Percentiles rank a stretch among this genome's conserved stretches.
Conservation (phyloP, 2,329 filamentous ascomycete species). For the Trichoderma sp. region DNA sequence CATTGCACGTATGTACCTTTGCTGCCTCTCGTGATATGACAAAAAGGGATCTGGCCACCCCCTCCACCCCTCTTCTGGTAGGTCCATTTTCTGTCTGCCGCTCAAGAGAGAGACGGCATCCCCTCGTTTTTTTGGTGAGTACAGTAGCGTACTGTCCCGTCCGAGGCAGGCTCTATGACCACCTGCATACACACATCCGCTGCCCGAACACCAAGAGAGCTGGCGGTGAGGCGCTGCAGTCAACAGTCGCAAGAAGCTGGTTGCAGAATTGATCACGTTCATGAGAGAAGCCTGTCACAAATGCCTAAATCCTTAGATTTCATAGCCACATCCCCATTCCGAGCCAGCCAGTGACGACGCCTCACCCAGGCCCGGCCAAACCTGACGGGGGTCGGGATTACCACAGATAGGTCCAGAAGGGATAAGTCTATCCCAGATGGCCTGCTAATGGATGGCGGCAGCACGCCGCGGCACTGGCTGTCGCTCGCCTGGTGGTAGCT, state of each 20-base stretch:
- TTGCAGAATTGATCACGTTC: constrained; percentile 3
- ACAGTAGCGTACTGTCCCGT: not conserved
- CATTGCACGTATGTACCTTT: not conserved
- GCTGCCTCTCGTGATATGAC: constrained; percentile 13
- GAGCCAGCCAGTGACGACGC: constrained; percentile 4
- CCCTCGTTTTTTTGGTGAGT: not conserved
- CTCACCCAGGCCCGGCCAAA: not conserved
- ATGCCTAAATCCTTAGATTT: constrained; percentile 5
- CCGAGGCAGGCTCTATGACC: not conserved
- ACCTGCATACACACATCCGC: not conserved
- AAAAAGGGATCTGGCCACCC: constrained; percentile 3
- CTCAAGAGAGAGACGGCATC: not conserved
- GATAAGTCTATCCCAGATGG: not conserved
- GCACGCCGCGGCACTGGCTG: not conserved
- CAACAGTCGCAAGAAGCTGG: not conserved
- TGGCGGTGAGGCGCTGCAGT: not conserved
- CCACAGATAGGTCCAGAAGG: not conserved
- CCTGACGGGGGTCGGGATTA: not conserved
- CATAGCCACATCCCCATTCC: constrained; percentile 8
- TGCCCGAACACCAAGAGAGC: not conserved
- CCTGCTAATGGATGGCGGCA: not conserved
- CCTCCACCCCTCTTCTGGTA: not conserved
- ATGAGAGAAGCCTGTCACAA: constrained; percentile 3
- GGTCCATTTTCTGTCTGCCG: not conserved
- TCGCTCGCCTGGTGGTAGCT: constrained; percentile 14